Evolutionary conservation across 768 basidiomycete genomes (phyloP).

Genomic region (Hirschioporus abietinus): DNA sequence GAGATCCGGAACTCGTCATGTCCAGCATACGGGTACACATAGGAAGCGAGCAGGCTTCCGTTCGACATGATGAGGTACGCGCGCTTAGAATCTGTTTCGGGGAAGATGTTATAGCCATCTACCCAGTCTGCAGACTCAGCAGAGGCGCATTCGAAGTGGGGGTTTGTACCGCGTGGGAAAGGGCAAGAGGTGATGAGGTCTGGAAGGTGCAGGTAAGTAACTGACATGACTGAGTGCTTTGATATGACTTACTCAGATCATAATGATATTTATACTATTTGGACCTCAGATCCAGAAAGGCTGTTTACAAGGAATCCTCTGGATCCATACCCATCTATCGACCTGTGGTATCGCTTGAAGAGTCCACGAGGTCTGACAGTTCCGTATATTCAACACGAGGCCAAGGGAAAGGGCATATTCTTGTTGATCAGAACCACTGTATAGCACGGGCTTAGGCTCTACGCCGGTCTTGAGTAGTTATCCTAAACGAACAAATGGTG

Average conservation of each 20-base stretch:
- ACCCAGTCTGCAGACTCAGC: conserved; percentile 11
- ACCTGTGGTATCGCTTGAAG: no score
- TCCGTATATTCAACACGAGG: no score
- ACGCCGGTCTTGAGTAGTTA: no score
- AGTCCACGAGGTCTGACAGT: no score
- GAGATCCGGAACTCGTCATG: conserved; percentile 10
- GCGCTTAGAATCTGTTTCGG: conserved; percentile 36
- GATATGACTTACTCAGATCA: not conserved
- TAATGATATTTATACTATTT: not conserved
- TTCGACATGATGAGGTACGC: conserved; percentile 59
- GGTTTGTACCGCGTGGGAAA: conserved; percentile 11
- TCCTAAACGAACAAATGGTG: no score
- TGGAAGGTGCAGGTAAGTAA: conserved; percentile 8
- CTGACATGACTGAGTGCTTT: not conserved
- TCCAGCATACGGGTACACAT: conserved; percentile 12
- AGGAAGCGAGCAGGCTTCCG: conserved; percentile 29
- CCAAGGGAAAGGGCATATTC: no score
- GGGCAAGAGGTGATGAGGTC: conserved; percentile 11
- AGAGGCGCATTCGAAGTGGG: conserved; percentile 12
- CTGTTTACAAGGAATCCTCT: no score
- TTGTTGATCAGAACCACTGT: no score
- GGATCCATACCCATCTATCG: no score
- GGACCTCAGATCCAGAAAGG: no score
- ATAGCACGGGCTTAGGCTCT: no score
- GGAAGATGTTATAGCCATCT: conserved; percentile 11